Evolutionary conservation across 2,329 filamentous ascomycete genomes (phyloP).

Genomic region (Phaeomoniella chlamydospora): DNA sequence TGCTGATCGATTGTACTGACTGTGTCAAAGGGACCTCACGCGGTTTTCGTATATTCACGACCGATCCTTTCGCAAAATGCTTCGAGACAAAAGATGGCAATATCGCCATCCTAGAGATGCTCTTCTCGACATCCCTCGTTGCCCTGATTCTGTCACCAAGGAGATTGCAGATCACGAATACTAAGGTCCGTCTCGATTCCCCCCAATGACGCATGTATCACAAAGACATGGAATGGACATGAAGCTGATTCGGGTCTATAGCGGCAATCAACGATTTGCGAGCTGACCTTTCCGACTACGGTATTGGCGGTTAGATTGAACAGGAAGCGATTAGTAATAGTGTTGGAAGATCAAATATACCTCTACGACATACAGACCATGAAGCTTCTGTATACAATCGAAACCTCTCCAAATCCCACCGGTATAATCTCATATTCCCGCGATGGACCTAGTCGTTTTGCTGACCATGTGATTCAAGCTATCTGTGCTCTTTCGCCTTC

Average conservation of each 20-base stretch:
- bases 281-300: constrained; percentile 94
- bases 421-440: constrained; percentile 25
- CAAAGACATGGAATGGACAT: background rate
- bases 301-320: constrained; percentile 90
- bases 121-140: constrained; percentile 94
- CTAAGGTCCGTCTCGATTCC: constrained; percentile 50
- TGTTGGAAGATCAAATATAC: constrained; percentile 93
- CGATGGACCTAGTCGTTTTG: background rate
- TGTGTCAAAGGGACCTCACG: constrained; percentile 59
- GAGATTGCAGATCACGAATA: constrained; percentile 91
- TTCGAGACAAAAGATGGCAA: constrained; percentile 92
- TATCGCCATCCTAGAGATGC: constrained; percentile 93
- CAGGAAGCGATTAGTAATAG: constrained; percentile 80
- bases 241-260: constrained; percentile 15
- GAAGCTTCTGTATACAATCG: constrained; percentile 83
- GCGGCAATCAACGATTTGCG: constrained; percentile 79
- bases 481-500: constrained; percentile 89
- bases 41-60: constrained; percentile 93
- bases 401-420: constrained; percentile 82
- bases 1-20: constrained; percentile 2
- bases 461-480: constrained; percentile 28
- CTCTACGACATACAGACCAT: constrained; percentile 98
- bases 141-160: constrained; percentile 84
- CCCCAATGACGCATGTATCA: constrained; percentile 1
- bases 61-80: constrained; percentile 87